phyloP scores from a whole-genome alignment of 2,329 filamentous ascomycete species.

The Diaporthe batatas region DNA sequence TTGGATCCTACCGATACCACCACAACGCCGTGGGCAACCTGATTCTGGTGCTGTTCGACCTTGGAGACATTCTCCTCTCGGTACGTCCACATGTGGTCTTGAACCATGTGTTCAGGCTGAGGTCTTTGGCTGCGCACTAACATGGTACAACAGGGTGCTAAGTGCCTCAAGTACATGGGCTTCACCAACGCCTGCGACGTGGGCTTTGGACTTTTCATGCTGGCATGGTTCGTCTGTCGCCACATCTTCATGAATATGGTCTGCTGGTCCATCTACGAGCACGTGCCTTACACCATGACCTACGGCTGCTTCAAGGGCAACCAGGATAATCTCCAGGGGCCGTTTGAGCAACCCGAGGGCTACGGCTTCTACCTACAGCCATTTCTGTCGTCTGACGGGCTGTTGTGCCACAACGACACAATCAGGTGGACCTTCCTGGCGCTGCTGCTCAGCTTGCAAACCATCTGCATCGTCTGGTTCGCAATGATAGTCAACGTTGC shows the following conservation, averaged over 20 bases:
- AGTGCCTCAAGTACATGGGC: slow-evolving; percentile 91
- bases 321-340: slow-evolving; percentile 66
- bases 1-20: slow-evolving; percentile 86
- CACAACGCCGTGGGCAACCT: slow-evolving; percentile 89
- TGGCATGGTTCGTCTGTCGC: slow-evolving; percentile 85
- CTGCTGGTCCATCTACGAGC: slow-evolving; percentile 84
- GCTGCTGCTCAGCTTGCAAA: slow-evolving; percentile 82
- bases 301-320: slow-evolving; percentile 79
- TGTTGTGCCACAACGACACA: slow-evolving; percentile 82
- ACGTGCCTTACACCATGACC: slow-evolving; percentile 72
- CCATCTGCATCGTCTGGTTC: slow-evolving; percentile 88
- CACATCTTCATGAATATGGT: slow-evolving; percentile 85
- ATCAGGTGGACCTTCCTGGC: slow-evolving; percentile 84
- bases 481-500: slow-evolving; percentile 88
- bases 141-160: slow-evolving; percentile 75
- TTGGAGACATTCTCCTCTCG: slow-evolving; percentile 89
- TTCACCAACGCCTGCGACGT: slow-evolving; percentile 83
- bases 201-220: slow-evolving; percentile 87
- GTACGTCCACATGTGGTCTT: slow-evolving; percentile 62
- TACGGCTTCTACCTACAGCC: slow-evolving; percentile 78
- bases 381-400: slow-evolving; percentile 77
- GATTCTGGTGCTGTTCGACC: slow-evolving; percentile 92
- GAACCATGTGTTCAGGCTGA: not conserved
- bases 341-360: slow-evolving; percentile 62
- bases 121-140: slow-evolving; percentile 35